These are phyloP conservation scores for Angomonas deanei DNA, from an alignment of 208 protist species.

Conservation along the genomic window DNA sequence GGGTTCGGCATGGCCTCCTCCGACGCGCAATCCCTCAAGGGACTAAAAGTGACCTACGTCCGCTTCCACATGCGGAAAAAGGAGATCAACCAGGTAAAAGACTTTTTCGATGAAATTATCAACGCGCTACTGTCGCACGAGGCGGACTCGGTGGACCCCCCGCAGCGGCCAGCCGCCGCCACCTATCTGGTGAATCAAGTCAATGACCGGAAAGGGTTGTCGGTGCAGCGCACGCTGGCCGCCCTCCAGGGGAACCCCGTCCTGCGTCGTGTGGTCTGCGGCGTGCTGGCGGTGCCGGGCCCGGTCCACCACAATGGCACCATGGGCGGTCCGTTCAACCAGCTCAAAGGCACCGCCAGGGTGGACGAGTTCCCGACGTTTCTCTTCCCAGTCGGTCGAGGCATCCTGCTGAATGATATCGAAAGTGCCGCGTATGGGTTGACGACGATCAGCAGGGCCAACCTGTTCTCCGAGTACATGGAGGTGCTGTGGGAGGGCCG, in stretches of 20 bases:
- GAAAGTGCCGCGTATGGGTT: conserved; percentile 61
- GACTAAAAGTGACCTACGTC: conserved; percentile 28
- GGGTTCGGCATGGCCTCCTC: conserved; percentile 34
- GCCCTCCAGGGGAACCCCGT: conserved; percentile 9
- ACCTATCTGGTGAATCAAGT: background rate
- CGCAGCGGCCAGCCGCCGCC: background rate
- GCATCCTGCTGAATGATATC: conserved; percentile 61
- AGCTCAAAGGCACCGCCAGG: conserved; percentile 45
- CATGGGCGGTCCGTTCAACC: conserved; percentile 63
- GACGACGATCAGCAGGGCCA: conserved; percentile 40
- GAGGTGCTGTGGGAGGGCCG: conserved; percentile 65
- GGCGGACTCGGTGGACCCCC: conserved; percentile 4
- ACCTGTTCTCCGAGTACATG: conserved; percentile 50
- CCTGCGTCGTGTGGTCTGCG: conserved; percentile 31
- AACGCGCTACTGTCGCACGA: conserved; percentile 18
- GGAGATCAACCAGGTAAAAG: conserved; percentile 33
- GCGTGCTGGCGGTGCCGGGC: conserved; percentile 50
- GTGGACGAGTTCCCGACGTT: conserved; percentile 39
- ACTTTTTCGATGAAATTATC: conserved; percentile 44
- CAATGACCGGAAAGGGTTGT: background rate
- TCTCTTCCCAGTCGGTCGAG: conserved; percentile 51
- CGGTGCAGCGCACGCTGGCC: background rate
- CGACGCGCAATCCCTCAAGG: background rate
- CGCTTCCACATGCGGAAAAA: conserved; percentile 45
- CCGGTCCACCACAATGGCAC: conserved; percentile 35